A percentile compares a stretch with the other conserved stretches of the same genome.
phyloP scores from a whole-genome alignment of 768 basidiomycete genomes.

The Agaricus blazei region DNA sequence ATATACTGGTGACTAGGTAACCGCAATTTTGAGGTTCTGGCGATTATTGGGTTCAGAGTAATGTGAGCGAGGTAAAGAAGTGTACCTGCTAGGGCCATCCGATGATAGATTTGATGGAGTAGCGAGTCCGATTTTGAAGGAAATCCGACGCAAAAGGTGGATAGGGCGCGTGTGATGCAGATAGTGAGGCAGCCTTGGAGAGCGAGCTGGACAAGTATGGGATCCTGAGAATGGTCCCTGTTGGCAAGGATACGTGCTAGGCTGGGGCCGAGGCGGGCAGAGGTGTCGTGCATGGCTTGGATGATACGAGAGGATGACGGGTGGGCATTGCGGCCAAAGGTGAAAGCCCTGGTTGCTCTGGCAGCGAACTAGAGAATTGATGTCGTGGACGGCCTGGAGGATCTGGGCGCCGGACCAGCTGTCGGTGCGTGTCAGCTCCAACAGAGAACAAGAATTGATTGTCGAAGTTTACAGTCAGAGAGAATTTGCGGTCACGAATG shows the following conservation, averaged over 20 bases:
- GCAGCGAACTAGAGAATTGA: conserved; percentile 78
- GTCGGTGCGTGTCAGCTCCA: conserved; percentile 62
- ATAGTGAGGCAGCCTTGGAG: conserved; percentile 67
- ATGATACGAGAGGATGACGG: conserved; percentile 24
- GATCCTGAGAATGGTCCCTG: conserved; percentile 70
- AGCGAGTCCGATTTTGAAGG: conserved; percentile 66
- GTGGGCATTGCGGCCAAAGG: conserved; percentile 29
- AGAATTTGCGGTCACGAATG: too few relatives aligned
- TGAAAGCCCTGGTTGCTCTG: conserved; percentile 63
- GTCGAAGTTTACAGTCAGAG: conserved; percentile 1
- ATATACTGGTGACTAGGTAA: conserved; percentile 67
- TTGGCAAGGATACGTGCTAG: conserved; percentile 56
- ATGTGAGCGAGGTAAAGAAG: conserved; percentile 1
- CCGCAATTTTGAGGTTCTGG: conserved; percentile 73
- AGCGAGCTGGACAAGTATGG: conserved; percentile 71
- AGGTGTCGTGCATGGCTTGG: conserved; percentile 55
- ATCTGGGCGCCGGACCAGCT: conserved; percentile 74
- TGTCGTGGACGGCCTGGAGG: conserved; percentile 72
- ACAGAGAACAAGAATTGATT: conserved; percentile 15
- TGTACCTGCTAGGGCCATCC: conserved; percentile 51
- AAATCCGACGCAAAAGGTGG: conserved; percentile 70
- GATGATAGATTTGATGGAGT: conserved; percentile 54
- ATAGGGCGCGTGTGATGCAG: conserved; percentile 62
- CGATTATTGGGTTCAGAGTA: not conserved
- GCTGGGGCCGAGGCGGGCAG: conserved; percentile 56